A percentile compares a stretch with the other conserved stretches of the same genome.
phyloP scores from a whole-genome alignment of 2,329 filamentous ascomycete species.

The Aspergillus fijiensis region DNA sequence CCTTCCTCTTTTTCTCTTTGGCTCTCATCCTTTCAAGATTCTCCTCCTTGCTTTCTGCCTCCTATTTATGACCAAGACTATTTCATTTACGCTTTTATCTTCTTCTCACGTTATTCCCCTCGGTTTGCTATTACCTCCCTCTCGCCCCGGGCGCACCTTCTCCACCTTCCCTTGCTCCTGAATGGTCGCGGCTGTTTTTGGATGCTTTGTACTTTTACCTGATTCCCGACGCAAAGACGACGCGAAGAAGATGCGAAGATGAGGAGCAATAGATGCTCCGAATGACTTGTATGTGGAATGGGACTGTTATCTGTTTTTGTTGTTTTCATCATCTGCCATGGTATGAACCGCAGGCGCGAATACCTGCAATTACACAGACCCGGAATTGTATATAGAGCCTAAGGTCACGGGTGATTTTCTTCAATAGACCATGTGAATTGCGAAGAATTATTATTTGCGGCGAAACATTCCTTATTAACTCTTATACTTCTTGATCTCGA shows the following conservation, averaged over 20 bases:
- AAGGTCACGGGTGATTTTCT: conserved; percentile 16
- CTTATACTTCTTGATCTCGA: background rate
- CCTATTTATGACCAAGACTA: conserved; percentile 26
- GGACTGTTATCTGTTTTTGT: conserved; percentile 14
- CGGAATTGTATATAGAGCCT: conserved; percentile 28
- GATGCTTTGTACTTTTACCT: conserved; percentile 28
- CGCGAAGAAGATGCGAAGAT: conserved; percentile 18
- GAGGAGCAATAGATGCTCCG: conserved; percentile 18
- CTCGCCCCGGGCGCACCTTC: background rate
- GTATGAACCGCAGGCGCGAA: conserved; percentile 16
- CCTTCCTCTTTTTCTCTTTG: background rate
- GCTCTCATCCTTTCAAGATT: conserved; percentile 1
- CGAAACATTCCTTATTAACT: background rate
- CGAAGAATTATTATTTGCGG: background rate
- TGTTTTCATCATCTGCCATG: conserved; percentile 12
- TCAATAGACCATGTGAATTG: conserved; percentile 21
- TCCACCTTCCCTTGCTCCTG: background rate
- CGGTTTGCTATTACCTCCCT: conserved; percentile 10
- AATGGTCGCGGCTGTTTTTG: conserved; percentile 9
- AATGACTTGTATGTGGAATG: conserved; percentile 18
- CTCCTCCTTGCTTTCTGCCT: conserved; percentile 10
- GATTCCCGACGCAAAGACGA: conserved; percentile 2
- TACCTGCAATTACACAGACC: conserved; percentile 15
- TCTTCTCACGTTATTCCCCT: conserved; percentile 15
- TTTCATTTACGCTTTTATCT: conserved; percentile 24